Evolutionary conservation across 495 filamentous ascomycete species (phyloP), one percentile per base, ranked within the genome.

Genomic region (Amphirosellinia nigrospora): DNA sequence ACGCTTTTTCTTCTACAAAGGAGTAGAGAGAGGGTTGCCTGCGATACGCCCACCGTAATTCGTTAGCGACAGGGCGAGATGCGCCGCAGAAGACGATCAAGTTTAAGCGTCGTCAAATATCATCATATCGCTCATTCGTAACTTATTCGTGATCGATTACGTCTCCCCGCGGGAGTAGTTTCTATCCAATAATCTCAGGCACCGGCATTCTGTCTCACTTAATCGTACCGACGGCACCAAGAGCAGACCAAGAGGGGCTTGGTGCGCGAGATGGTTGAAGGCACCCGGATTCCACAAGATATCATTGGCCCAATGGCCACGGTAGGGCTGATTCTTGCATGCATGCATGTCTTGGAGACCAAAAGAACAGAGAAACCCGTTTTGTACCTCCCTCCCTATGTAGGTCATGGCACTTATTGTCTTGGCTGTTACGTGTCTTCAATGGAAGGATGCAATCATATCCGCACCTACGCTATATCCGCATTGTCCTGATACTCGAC

Each of bases 121-220:
- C 39, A n/a, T n/a, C 6, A 63, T 63, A 63, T 63, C 39, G 23
- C 38, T 32, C 59, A 62, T 30, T 45, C 59, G 60, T 56, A 69
- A 55, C 30, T 70, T 64, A 56, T 76, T 61, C 72, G 72, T 58
- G 50, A 64, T 61, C 13, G 52, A 70, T 74, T 76, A 74, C 74
- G 74, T 74, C 66, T 65, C 66, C 23, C 41, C 28, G 66, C 64
- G 69, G 60, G 64, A 70, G 67, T 66, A 62, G 19, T n/a, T 55
- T 52, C 52, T 19, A 66, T 36, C 50, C n/a, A 60, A 36, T 36
- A 23, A 34, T 67, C 60, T 68, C 72, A 76, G 74, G 74, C 74
- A 76, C 70, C 74, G 70, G 72, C 36, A 76, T 76, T 74, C 8
- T 55, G 69, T 64, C 67, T 41, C 61, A 70, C 68, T 66, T 64